Base-by-base conservation (phyloP, 2,329 filamentous ascomycete species). In the Colletotrichum caudatum region DNA sequence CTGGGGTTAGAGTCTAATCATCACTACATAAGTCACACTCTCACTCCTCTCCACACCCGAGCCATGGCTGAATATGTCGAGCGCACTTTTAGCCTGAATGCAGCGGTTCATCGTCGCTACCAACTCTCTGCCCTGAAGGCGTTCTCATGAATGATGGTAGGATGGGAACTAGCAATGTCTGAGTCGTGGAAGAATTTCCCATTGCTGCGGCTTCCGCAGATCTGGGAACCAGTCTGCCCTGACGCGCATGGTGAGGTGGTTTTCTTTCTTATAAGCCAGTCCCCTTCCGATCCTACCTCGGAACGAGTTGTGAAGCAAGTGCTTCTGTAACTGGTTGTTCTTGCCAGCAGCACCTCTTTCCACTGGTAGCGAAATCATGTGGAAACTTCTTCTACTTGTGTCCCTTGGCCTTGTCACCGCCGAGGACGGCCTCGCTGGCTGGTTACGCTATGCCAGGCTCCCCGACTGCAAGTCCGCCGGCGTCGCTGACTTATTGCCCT, bases 381-480 rank as follows among this genome's bases (percentile, higher is more conserved):
- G 77, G 67, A 73, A 74, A 54, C 64, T 76, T 46, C 75, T 77
- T 73, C 66, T 78, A 58, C 59, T 80, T 46, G 74, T 77, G 64
- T 72, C 74, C 50, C 70, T 80, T 73, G 79, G 80, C 76, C 75
- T 84, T 48, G 84, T 77, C 51, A 78, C 79, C 56, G 89, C 89
- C 50, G 90, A 93, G 75, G 86, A 88, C 76, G 91, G 91, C 14
- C 80, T 90, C 33, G 81, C 86, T 68, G 90, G 83, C 59, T 93
- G 91, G 91, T 79, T 92, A 66, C 86, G 91, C 60, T 92, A 92
- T 77, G 89, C 90, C 41, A 83, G 85, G 11, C 76, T 91, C 23
- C 73, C 80, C 14, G 65, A 74, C 12, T 68, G 50, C 64, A 71
- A 72, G 53, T 71, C 76, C 26, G 76, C 74, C 14, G 77, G 75